These are phyloP conservation scores for Nakaseomyces bracarensis DNA, from an alignment of 1,139 yeast species.

Conservation along the genomic window DNA sequence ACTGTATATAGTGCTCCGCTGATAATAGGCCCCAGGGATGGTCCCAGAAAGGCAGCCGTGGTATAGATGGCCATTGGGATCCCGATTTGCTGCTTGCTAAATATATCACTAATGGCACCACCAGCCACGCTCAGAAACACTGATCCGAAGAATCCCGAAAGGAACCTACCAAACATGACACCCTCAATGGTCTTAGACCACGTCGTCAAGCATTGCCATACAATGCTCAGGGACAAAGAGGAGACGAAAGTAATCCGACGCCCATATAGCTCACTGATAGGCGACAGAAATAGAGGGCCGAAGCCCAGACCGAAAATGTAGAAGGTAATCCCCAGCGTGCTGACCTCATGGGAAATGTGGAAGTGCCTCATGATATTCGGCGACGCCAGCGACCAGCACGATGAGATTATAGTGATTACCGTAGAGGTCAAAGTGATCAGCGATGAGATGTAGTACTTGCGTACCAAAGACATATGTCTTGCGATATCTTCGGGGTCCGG, in stretches of 20 bases:
- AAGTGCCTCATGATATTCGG: slow-evolving; percentile 42
- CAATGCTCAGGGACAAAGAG: slow-evolving; percentile 48
- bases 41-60: slow-evolving; percentile 70
- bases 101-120: slow-evolving; percentile 67
- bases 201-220: slow-evolving; percentile 60
- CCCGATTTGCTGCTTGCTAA: slow-evolving; percentile 49
- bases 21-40: slow-evolving; percentile 62
- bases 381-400: slow-evolving; percentile 49
- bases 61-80: slow-evolving; percentile 64
- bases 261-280: slow-evolving; percentile 71
- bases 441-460: slow-evolving; percentile 48
- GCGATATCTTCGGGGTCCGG: slow-evolving; percentile 48
- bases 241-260: slow-evolving; percentile 59
- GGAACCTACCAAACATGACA: slow-evolving; percentile 55
- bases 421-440: slow-evolving; percentile 42
- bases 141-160: slow-evolving; percentile 61
- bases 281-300: slow-evolving; percentile 75
- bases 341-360: slow-evolving; percentile 48
- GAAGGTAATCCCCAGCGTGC: slow-evolving; percentile 54
- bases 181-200: slow-evolving; percentile 56
- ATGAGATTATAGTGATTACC: slow-evolving; percentile 45
- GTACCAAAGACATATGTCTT: slow-evolving; percentile 30
- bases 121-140: slow-evolving; percentile 70
- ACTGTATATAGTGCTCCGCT: slow-evolving; percentile 53
- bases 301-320: slow-evolving; percentile 67